phyloP scores from a whole-genome alignment of 352 stramenopile genomes.

The Phytophthora idaei region DNA sequence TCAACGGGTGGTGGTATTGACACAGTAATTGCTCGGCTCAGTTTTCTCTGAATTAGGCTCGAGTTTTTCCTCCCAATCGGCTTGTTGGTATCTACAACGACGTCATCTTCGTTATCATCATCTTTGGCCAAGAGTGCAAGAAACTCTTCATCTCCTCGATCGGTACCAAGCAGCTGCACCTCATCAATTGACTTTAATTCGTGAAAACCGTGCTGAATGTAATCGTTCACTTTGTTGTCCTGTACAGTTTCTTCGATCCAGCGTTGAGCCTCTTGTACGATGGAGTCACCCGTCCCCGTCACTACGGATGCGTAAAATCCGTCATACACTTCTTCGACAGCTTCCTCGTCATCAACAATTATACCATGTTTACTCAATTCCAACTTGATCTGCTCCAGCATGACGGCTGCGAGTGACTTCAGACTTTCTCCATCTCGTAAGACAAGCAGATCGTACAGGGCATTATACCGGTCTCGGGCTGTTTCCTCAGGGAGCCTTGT shows the following conservation, averaged over 20 bases:
- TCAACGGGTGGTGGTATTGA: background rate
- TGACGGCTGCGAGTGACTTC: slow-evolving; percentile 51
- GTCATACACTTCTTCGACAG: slow-evolving; percentile 68
- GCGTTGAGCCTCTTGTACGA: slow-evolving; percentile 68
- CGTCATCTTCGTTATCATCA: slow-evolving; percentile 29
- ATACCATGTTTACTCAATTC: slow-evolving; percentile 66
- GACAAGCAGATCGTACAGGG: slow-evolving; percentile 70
- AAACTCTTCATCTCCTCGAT: slow-evolving; percentile 66
- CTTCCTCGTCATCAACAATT: slow-evolving; percentile 62
- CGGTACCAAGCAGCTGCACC: slow-evolving; percentile 48
- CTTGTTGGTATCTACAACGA: background rate
- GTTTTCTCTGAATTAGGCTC: slow-evolving; percentile 45
- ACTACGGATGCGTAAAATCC: slow-evolving; percentile 66
- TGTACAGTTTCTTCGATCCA: slow-evolving; percentile 65
- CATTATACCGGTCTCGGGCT: slow-evolving; percentile 46
- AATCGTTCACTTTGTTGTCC: slow-evolving; percentile 42
- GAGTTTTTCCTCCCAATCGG: slow-evolving; percentile 21
- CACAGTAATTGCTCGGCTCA: slow-evolving; percentile 25
- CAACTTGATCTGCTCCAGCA: slow-evolving; percentile 73
- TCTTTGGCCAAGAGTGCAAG: slow-evolving; percentile 55
- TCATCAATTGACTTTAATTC: slow-evolving; percentile 63
- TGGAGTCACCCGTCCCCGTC: slow-evolving; percentile 51
- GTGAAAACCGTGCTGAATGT: slow-evolving; percentile 74
- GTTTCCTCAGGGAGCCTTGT: slow-evolving; percentile 12
- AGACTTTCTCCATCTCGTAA: slow-evolving; percentile 75